Conservation (phyloP, 176 grass and related monocot genomes). For the Poa pratensis region DNA sequence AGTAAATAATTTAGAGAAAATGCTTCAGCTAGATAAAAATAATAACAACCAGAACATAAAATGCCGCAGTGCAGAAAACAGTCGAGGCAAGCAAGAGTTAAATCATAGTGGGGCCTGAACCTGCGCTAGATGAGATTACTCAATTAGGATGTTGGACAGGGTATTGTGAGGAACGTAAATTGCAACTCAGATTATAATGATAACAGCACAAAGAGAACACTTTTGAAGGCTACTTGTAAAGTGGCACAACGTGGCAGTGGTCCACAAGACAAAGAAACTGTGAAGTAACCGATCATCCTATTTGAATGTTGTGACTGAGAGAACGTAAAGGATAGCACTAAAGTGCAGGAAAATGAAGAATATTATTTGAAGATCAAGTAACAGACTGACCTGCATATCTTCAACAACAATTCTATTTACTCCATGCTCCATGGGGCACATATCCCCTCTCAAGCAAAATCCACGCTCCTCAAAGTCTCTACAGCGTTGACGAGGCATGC, state of each 20-base stretch:
- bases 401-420: slow-evolving; percentile 98
- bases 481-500: slow-evolving; percentile 88
- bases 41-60: slow-evolving; percentile 30
- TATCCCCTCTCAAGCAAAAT: slow-evolving; percentile 97
- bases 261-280: slow-evolving; percentile 25
- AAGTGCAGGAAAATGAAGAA: slow-evolving; percentile 38
- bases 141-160: slow-evolving; percentile 4
- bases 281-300: slow-evolving; percentile 32
- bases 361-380: slow-evolving; percentile 47
- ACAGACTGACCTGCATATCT: slow-evolving; percentile 85
- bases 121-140: background rate
- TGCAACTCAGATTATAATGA: slow-evolving; percentile 11
- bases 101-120: slow-evolving; percentile 2
- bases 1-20: slow-evolving; percentile 25
- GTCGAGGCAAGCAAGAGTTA: slow-evolving; percentile 27
- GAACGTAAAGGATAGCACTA: slow-evolving; percentile 15
- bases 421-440: slow-evolving; percentile 99
- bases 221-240: slow-evolving; percentile 25
- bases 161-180: background rate
- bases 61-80: slow-evolving; percentile 21
- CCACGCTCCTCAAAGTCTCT: slow-evolving; percentile 96
- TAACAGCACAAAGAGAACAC: slow-evolving; percentile 36
- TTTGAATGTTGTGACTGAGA: slow-evolving; percentile 26
- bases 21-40: background rate
- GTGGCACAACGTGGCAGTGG: background rate